A percentile compares a stretch with the other conserved stretches of the same genome.
phyloP scores from a whole-genome alignment of 129 eudicot genomes.

The Solidago caesia region DNA sequence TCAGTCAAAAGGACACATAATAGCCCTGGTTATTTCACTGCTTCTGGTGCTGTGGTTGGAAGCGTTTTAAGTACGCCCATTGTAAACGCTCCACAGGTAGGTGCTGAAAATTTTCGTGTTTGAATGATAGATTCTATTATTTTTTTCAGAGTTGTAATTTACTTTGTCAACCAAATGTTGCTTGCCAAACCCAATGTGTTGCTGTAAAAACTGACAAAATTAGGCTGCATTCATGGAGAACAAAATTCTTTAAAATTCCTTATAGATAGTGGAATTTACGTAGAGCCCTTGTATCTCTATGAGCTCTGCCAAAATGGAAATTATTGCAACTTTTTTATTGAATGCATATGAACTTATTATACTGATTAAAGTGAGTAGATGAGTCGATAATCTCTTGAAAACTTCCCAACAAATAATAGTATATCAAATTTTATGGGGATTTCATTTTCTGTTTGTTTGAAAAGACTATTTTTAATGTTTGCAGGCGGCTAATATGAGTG shows the following conservation, averaged over 20 bases:
- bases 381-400: no score
- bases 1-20: slow-evolving; percentile 14
- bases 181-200: slow-evolving; percentile 18
- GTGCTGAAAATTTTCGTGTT: background rate
- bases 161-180: slow-evolving; percentile 2
- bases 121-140: slow-evolving; percentile 1
- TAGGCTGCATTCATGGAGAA: background rate
- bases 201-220: background rate
- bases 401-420: no score
- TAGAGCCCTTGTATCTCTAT: no score
- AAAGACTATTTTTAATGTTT: background rate
- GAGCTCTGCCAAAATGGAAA: no score
- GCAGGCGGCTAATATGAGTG: slow-evolving; percentile 32
- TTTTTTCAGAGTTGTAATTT: background rate
- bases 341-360: no score
- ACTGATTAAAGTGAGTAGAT: no score
- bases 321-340: no score
- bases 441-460: no score
- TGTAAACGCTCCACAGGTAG: slow-evolving; percentile 38
- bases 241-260: background rate
- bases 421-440: no score
- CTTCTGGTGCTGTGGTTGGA: slow-evolving; percentile 35
- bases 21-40: slow-evolving; percentile 30
- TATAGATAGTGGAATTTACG: background rate
- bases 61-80: slow-evolving; percentile 31